phyloP scores from a whole-genome alignment of 305 asterid genomes.

The Solanum chacoense region DNA sequence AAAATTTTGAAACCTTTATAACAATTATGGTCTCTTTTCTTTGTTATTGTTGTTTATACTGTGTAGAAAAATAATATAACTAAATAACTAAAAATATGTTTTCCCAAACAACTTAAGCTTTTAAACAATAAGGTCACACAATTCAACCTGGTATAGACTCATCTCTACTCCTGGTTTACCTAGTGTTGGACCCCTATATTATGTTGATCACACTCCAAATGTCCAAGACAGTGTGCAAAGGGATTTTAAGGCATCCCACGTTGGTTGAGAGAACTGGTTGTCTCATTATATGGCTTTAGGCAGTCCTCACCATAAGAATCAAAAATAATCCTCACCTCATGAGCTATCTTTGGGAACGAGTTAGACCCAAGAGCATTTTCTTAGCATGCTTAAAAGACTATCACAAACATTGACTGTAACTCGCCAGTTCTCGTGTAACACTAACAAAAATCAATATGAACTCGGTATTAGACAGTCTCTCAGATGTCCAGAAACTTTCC shows the following conservation, averaged over 20 bases:
- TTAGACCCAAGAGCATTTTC: neutral
- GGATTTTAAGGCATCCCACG: neutral
- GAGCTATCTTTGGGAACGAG: neutral
- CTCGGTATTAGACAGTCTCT: neutral
- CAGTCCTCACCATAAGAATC: neutral
- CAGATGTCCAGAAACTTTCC: neutral
- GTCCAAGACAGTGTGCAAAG: neutral
- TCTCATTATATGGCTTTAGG: neutral
- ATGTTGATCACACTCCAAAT: neutral
- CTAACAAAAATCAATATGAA: neutral
- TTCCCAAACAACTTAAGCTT: neutral
- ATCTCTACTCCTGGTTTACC: neutral
- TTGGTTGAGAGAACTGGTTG: neutral
- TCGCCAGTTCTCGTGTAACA: neutral
- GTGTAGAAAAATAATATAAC: neutral
- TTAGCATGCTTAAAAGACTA: neutral
- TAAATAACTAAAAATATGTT: neutral
- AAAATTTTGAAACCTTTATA: neutral
- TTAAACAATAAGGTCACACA: neutral
- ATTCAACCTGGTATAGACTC: neutral
- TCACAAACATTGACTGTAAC: neutral
- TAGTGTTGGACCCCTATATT: neutral
- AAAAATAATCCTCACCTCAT: neutral
- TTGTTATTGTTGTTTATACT: neutral
- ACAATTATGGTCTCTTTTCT: neutral